phyloP scores from a whole-genome alignment of 1,284 basidiomycete genomes.

The Fomitopsis palustris region DNA sequence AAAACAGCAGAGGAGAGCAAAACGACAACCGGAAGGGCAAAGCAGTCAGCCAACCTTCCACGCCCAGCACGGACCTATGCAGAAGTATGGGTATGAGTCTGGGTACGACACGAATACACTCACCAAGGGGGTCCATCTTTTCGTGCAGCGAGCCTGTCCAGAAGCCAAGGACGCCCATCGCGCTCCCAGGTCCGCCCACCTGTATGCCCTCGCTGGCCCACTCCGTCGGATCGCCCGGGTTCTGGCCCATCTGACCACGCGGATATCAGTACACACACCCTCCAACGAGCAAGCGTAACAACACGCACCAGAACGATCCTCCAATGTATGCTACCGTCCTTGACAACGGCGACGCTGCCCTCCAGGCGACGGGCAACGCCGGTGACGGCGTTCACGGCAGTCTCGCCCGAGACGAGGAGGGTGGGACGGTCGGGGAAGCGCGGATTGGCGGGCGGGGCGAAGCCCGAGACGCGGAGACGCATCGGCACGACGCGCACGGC shows the following conservation, averaged over 20 bases:
- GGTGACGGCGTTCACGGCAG: conserved; percentile 29
- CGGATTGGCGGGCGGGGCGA: conserved; percentile 32
- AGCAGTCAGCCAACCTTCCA: conserved; percentile 20
- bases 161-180: conserved; percentile 48
- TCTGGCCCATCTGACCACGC: background rate
- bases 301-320: conserved; percentile 37
- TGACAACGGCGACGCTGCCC: conserved; percentile 49
- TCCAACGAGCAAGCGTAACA: too few relatives aligned
- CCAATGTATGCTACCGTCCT: conserved; percentile 54
- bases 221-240: conserved; percentile 16
- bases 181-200: conserved; percentile 49
- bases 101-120: conserved; percentile 7
- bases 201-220: conserved; percentile 59
- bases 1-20: background rate
- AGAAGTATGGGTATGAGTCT: background rate
- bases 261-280: background rate
- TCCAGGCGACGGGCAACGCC: conserved; percentile 28
- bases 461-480: conserved; percentile 41
- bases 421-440: conserved; percentile 39
- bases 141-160: conserved; percentile 59
- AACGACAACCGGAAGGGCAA: background rate
- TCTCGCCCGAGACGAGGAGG: conserved; percentile 47
- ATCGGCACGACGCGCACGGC: conserved; percentile 54
- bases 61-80: conserved; percentile 20
- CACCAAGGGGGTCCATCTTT: conserved; percentile 45